These are phyloP conservation scores for Eucalyptus camaldulensis DNA, from an alignment of 345 rosid genomes.

Conservation along the genomic window DNA sequence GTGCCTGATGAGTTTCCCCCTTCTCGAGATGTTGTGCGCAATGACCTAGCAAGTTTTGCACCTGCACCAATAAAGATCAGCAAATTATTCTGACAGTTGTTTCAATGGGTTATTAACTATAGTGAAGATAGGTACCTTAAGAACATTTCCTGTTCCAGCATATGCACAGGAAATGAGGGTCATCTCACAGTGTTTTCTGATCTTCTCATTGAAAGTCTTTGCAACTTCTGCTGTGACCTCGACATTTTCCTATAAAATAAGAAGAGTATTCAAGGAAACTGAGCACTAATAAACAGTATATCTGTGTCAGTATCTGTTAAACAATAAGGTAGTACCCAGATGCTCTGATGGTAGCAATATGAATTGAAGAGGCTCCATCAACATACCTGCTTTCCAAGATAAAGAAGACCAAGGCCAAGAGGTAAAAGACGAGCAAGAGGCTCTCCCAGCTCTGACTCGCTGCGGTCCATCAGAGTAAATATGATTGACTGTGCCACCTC, in stretches of 20 bases:
- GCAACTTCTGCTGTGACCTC: slow-evolving; percentile 98
- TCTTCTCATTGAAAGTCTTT: slow-evolving; percentile 84
- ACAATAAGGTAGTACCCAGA: neutral
- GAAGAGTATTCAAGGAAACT: neutral
- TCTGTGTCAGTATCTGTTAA: neutral
- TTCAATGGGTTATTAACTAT: neutral
- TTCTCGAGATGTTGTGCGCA: slow-evolving; percentile 89
- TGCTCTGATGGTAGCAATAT: neutral
- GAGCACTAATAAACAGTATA: neutral
- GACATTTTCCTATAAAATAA: slow-evolving; percentile 53
- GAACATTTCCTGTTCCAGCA: slow-evolving; percentile 97
- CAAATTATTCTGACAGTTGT: neutral
- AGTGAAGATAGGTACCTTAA: slow-evolving; percentile 48
- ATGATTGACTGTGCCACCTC: slow-evolving; percentile 90
- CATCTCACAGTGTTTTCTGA: slow-evolving; percentile 86
- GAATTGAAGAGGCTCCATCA: neutral
- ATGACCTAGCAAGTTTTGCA: slow-evolving; percentile 81
- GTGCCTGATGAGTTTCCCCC: slow-evolving; percentile 84
- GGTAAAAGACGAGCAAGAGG: slow-evolving; percentile 80
- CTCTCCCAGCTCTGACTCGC: slow-evolving; percentile 72
- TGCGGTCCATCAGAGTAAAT: slow-evolving; percentile 78
- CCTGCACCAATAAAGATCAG: slow-evolving; percentile 24
- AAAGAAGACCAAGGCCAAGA: slow-evolving; percentile 91
- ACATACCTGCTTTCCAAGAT: slow-evolving; percentile 92
- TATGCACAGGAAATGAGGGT: slow-evolving; percentile 94